Conservation (phyloP, 257 asterid genomes). For the Solanum ossicruentum region DNA sequence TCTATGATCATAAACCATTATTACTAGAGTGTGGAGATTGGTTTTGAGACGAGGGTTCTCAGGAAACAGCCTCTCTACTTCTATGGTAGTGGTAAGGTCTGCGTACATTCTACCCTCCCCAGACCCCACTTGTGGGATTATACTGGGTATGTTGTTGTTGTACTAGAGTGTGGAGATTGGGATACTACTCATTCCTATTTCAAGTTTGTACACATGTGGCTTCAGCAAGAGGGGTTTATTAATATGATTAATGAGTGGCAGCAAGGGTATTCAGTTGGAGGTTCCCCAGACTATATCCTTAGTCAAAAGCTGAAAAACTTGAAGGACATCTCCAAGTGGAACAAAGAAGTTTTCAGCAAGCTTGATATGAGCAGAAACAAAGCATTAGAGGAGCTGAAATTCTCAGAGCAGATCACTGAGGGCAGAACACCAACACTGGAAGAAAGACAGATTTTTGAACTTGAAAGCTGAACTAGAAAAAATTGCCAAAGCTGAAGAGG, state of each 20-base stretch:
- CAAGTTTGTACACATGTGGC: background rate
- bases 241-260: background rate
- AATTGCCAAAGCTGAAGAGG: no score
- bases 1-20: background rate
- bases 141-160: no score
- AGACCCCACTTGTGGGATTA: no score
- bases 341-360: background rate
- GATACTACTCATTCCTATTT: background rate
- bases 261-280: background rate
- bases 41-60: no score
- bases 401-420: background rate
- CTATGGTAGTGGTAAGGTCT: no score
- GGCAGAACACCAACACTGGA: no score
- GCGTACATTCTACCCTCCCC: no score
- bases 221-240: background rate
- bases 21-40: background rate
- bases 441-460: no score
- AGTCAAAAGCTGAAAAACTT: background rate
- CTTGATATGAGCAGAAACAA: background rate
- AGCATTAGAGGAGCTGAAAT: background rate
- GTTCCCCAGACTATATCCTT: background rate
- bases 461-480: no score
- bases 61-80: no score
- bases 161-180: background rate
- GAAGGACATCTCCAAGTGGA: background rate